Base-by-base conservation (phyloP, 805 yeast genomes). In the Pichia cabralensis region DNA sequence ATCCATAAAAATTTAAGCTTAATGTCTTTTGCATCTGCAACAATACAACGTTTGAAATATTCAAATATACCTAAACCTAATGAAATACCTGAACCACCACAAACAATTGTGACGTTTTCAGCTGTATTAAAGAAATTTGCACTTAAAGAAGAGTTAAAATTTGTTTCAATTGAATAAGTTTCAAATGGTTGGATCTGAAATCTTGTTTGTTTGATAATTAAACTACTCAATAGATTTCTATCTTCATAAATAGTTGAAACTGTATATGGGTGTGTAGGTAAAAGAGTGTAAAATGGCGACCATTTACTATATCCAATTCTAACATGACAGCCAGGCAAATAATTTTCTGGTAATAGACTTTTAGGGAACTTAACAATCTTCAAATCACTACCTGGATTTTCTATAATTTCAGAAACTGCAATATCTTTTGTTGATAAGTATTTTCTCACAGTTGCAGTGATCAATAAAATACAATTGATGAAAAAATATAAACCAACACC, bases 71-170 rank as follows among this genome's bases (percentile, higher is more conserved):
- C 76, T 8, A 76, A 41, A 4, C 78, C 80, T 35, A 69, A 69
- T 0, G 86, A 75, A 9, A 80, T 67, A 1, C 89, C 88, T 2
- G 84, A 71, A 0, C 92, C 92, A 11, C 88, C 89, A 42, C 78
- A 71, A 1, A 80, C 61, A 14, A 80, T 63, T 12, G 61, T 50
- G 1, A 75, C 67, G 26, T 69, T 65, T 22, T 65, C 67, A 0
- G 71, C 76, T 0, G 71, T 62, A 26, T 58, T 53, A 41, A 71
- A 65, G 40, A 72, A 68, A 14, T 61, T 56, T 10, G 47, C 41
- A 10, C 68, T 60, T 4, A 74, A 36, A 5, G 79, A 62, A 3
- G 70, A 62, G n/a, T 38, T 32, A 31, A 53, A 53, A 45, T 56
- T 70, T 6, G 66, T 58, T 40, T 60, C 58, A 17, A 69, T 40